phyloP scores from a whole-genome alignment of 176 grass and related monocot genomes.

The Paspalum vaginatum region DNA sequence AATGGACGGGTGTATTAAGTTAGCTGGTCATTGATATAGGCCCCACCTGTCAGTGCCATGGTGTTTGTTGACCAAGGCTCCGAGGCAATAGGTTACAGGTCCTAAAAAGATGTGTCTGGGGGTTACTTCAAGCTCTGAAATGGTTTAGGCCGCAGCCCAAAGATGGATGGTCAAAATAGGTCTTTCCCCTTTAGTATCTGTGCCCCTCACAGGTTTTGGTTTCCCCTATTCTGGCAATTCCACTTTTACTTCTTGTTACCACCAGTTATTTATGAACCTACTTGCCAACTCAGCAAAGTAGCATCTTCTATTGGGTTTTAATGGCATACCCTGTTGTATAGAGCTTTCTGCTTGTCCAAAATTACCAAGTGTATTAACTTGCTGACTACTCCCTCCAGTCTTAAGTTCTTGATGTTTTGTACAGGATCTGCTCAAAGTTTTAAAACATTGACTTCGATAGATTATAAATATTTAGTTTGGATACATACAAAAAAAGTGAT shows the following conservation, averaged over 20 bases:
- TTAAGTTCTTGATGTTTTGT: not conserved
- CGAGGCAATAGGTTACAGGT: not conserved
- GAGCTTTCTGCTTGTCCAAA: constrained; percentile 1
- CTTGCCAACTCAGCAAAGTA: constrained; percentile 10
- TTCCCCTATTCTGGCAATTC: constrained; percentile 6
- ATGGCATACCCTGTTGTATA: not conserved
- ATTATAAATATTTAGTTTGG: not conserved
- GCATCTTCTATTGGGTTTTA: not conserved
- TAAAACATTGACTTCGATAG: not conserved
- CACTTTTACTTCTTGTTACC: constrained; percentile 14
- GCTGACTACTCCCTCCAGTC: not conserved
- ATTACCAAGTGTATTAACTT: not conserved
- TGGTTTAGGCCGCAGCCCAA: constrained; percentile 1
- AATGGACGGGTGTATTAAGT: not conserved
- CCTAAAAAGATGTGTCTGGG: constrained; percentile 4
- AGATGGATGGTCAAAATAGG: constrained; percentile 14
- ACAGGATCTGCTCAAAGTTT: not conserved
- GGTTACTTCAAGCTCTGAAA: constrained; percentile 10
- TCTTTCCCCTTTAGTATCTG: constrained; percentile 20
- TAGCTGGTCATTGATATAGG: constrained; percentile 2
- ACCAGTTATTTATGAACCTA: not conserved
- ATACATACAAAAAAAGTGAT: not conserved
- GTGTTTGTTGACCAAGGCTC: constrained; percentile 19
- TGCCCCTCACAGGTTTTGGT: constrained; percentile 16
- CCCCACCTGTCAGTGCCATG: constrained; percentile 25